Evolutionary conservation across 176 grass and related monocot genomes (phyloP).

Genomic region (Tillandsia leiboldiana): DNA sequence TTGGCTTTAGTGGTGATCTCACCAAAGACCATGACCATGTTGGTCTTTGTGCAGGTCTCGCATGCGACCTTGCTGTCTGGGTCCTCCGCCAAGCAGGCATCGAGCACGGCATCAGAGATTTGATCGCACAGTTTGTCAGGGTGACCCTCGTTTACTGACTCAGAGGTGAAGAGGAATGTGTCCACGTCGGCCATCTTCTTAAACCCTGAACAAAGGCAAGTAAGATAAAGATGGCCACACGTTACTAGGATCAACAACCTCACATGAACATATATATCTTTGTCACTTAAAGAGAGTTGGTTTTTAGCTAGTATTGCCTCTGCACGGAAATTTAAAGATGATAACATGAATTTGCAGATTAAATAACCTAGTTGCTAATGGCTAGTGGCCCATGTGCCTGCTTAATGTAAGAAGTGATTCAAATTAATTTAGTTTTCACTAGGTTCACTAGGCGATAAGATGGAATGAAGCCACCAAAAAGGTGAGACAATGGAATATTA

Average conservation of each 20-base stretch:
- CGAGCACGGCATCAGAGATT: slow-evolving; percentile 43
- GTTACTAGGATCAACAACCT: background rate
- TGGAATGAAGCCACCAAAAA: too few species aligned
- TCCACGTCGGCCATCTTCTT: slow-evolving; percentile 32
- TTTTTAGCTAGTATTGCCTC: too few species aligned
- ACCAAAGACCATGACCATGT: slow-evolving; percentile 51
- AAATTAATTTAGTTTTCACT: too few species aligned
- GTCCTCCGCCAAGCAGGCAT: slow-evolving; percentile 42
- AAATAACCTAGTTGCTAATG: too few species aligned
- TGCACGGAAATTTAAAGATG: too few species aligned
- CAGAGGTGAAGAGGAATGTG: slow-evolving; percentile 46
- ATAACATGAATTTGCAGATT: too few species aligned
- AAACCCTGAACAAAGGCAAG: slow-evolving; percentile 6
- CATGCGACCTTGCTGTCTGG: slow-evolving; percentile 49
- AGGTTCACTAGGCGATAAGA: too few species aligned
- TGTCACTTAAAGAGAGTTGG: background rate
- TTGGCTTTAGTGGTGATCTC: slow-evolving; percentile 51
- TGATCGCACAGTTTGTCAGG: slow-evolving; percentile 52
- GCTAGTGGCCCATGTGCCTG: too few species aligned
- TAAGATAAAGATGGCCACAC: background rate
- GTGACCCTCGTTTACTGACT: slow-evolving; percentile 48
- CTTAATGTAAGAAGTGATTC: too few species aligned
- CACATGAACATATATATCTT: background rate
- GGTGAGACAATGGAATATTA: too few species aligned
- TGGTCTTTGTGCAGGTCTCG: slow-evolving; percentile 49